Base-by-base conservation (phyloP, 75 land plant genomes). In the Sequoiadendron giganteum region DNA sequence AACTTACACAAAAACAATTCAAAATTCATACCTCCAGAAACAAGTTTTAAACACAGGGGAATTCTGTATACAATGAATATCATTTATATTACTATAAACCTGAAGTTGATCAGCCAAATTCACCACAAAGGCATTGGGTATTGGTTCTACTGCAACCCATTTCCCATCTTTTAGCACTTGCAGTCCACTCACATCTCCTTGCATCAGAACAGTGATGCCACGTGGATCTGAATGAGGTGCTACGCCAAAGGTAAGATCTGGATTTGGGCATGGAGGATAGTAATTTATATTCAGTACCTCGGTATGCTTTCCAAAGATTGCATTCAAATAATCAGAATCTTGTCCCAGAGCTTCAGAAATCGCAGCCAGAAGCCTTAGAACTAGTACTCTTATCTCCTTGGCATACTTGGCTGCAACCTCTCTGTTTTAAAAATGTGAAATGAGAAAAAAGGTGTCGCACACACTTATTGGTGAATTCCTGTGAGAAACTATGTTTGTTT, bases 211-310 rank as follows among this genome's bases (percentile, higher is more conserved):
- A 42, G 43, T 42, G 1, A 42, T 42, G 43, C 43, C 43, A 42
- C 43, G 43, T 42, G 43, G 3, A 42, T 42, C 43, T 42, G 43
- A 42, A 42, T 42, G 43, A 42, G 43, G 43, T 42, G 43, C 43
- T 42, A 42, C 43, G 4, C 43, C 43, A 2, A 91, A 90, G 15
- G 95, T 95, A 5, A 94, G 92, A 49, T 91, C 94, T 72, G 96
- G 96, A 52, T 95, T 89, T 15, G 95, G 96, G 81, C 96, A 95
- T n/a, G 94, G 90, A 16, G 95, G 96, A 79, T 95, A 95, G 89
- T 90, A 94, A 86, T 95, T 95, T 56, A 93, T 34, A 1, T 89
- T 89, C 94, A 94, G 91, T 82, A 89, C 91, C 61, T 93, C 91
- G 13, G 86, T 90, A 30, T 94, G 91, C 58, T 88, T 90, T 19